These are phyloP conservation scores for Hypoxylon lienhwacheense DNA, from an alignment of 495 filamentous ascomycete genomes.

Conservation along the genomic window DNA sequence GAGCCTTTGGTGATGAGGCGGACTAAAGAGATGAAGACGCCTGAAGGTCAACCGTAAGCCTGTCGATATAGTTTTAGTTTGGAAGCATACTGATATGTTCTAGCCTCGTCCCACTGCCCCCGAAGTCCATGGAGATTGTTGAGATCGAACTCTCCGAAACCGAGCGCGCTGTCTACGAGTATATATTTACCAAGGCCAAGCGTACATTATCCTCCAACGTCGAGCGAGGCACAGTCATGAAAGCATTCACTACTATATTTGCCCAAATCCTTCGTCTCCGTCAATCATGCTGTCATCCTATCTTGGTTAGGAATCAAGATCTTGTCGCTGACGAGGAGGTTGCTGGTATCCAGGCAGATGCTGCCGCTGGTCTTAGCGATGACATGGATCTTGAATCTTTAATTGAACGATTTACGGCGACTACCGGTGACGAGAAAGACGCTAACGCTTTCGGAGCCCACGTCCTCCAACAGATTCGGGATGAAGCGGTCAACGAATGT, in stretches of 20 bases:
- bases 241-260: constrained; percentile 93
- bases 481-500: constrained; percentile 84
- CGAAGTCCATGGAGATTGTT: constrained; percentile 76
- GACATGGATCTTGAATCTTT: constrained; percentile 93
- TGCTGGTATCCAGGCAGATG: constrained; percentile 77
- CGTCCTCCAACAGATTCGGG: constrained; percentile 86
- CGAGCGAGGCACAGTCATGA: constrained; percentile 88
- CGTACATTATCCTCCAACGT: constrained; percentile 80
- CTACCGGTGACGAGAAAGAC: constrained; percentile 65
- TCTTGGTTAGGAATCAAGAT: constrained; percentile 80
- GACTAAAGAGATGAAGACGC: constrained; percentile 98
- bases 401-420: constrained; percentile 76
- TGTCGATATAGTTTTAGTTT: neutral
- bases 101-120: constrained; percentile 78
- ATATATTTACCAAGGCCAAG: constrained; percentile 81
- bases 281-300: constrained; percentile 92
- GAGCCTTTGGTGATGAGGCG: constrained; percentile 93
- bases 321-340: constrained; percentile 87
- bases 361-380: constrained; percentile 77
- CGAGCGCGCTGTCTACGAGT: constrained; percentile 89
- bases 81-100: constrained; percentile 14
- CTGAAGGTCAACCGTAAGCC: constrained; percentile 69
- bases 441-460: constrained; percentile 78
- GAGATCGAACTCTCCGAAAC: constrained; percentile 79
- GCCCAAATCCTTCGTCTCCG: constrained; percentile 93